A percentile compares a stretch with the other conserved stretches of the same genome.
Evolutionary conservation across 1,284 basidiomycete genomes (phyloP).

Genomic region (Boletus smithii): DNA sequence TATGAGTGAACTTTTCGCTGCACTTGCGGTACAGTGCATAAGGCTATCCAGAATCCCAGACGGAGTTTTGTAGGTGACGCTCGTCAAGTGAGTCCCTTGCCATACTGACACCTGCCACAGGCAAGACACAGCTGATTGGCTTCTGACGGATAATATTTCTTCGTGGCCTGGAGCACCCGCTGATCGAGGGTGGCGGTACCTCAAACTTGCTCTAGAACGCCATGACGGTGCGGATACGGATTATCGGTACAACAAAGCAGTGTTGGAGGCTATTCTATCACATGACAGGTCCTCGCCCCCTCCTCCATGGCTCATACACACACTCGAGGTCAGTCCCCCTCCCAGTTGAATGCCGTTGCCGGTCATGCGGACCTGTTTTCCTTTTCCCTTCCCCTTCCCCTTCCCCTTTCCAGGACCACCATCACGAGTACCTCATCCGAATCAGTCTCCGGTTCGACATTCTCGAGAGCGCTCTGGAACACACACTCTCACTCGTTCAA

Average conservation of each 20-base stretch:
- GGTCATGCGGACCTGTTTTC: conserved; percentile 10
- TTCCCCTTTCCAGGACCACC: conserved; percentile 48
- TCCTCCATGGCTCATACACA: conserved; percentile 80
- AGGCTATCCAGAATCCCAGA: conserved; percentile 62
- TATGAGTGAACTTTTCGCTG: conserved; percentile 82
- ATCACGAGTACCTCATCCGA: conserved; percentile 78
- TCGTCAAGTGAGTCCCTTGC: conserved; percentile 6
- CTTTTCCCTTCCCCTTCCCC: not conserved
- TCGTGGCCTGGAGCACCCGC: conserved; percentile 81
- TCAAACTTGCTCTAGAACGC: conserved; percentile 75
- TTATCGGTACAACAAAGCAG: conserved; percentile 70
- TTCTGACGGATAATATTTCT: conserved; percentile 74
- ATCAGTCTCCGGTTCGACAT: conserved; percentile 74
- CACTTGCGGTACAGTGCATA: conserved; percentile 78
- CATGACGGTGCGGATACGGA: conserved; percentile 76
- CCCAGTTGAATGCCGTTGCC: conserved; percentile 5
- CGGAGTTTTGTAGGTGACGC: conserved; percentile 46
- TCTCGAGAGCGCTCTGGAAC: conserved; percentile 74
- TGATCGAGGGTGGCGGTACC: conserved; percentile 85
- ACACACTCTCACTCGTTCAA: conserved; percentile 66
- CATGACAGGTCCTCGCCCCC: conserved; percentile 60
- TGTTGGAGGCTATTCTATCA: conserved; percentile 74
- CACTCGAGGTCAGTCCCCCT: conserved; percentile 54
- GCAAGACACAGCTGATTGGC: conserved; percentile 72
- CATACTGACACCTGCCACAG: conserved; percentile 36